These are phyloP conservation scores for Ogataea glucozyma DNA, from an alignment of 805 yeast species.

Conservation along the genomic window DNA sequence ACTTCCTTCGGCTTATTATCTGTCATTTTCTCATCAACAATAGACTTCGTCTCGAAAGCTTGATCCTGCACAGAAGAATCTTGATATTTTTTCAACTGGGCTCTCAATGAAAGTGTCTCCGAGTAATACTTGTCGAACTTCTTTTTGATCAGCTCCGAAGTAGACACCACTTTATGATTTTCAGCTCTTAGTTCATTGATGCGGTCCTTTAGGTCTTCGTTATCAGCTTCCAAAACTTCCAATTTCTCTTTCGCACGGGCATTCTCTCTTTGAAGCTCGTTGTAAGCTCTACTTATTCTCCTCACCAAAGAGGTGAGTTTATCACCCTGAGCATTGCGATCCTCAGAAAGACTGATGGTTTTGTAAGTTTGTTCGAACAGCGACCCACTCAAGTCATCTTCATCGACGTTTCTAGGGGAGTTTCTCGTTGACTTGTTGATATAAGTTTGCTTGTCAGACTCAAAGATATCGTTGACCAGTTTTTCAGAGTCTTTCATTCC, in stretches of 20 bases:
- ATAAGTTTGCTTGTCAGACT: constrained; percentile 21
- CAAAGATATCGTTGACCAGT: constrained; percentile 27
- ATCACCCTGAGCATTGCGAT: constrained; percentile 17
- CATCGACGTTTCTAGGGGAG: constrained; percentile 3
- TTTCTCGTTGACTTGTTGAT: constrained; percentile 4
- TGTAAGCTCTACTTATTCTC: constrained; percentile 16
- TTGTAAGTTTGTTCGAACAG: constrained; percentile 22
- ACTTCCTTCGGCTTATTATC: too few relatives aligned
- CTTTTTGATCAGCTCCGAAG: constrained; percentile 17
- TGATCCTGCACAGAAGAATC: neutral
- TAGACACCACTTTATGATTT: constrained; percentile 6
- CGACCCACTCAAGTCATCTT: constrained; percentile 19
- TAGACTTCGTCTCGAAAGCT: neutral
- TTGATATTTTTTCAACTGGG: constrained; percentile 9
- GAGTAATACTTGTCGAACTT: constrained; percentile 22
- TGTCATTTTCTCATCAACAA: neutral
- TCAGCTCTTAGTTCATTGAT: constrained; percentile 12
- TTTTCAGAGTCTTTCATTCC: constrained; percentile 29
- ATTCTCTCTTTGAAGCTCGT: constrained; percentile 11
- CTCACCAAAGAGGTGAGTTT: constrained; percentile 16
- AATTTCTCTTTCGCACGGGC: constrained; percentile 1
- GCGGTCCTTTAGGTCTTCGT: constrained; percentile 1
- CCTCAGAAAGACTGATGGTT: constrained; percentile 15
- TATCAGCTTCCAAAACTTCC: constrained; percentile 10
- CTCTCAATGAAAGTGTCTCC: constrained; percentile 17